Evolutionary conservation across 768 basidiomycete species (phyloP).

Genomic region (Leucogyrophana mollusca): DNA sequence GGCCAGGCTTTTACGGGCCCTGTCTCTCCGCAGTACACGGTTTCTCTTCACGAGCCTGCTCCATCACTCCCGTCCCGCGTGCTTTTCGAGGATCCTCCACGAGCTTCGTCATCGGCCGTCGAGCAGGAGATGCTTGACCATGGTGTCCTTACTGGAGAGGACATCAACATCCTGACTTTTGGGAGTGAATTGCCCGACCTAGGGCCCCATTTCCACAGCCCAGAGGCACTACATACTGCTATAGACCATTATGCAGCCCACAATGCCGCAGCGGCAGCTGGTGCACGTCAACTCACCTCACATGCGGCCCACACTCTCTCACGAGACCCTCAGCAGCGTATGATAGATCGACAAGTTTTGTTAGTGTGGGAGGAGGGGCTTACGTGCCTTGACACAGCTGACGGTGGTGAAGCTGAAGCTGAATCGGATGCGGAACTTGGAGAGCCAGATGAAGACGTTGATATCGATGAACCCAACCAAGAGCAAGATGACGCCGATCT

Average conservation of each 20-base stretch:
- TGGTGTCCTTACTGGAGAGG: not conserved
- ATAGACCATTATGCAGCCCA: slow-evolving; percentile 3
- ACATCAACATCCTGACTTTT: slow-evolving; percentile 1
- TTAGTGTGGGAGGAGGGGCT: too few species aligned
- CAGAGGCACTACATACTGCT: not conserved
- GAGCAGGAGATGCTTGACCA: slow-evolving; percentile 9
- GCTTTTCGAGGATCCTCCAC: not conserved
- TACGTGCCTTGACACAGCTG: too few species aligned
- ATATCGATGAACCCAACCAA: slow-evolving; percentile 7
- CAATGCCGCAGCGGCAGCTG: not conserved
- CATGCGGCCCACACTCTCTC: not conserved
- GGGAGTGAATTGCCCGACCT: slow-evolving; percentile 5
- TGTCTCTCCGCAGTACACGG: too few species aligned
- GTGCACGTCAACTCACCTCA: not conserved
- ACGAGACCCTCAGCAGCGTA: not conserved
- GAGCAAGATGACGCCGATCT: slow-evolving; percentile 5
- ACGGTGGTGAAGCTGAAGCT: not conserved
- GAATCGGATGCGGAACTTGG: not conserved
- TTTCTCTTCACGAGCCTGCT: not conserved
- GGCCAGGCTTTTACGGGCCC: too few species aligned
- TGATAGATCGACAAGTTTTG: not conserved
- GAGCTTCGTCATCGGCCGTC: not conserved
- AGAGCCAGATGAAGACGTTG: slow-evolving; percentile 4
- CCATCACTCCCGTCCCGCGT: not conserved
- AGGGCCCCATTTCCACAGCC: slow-evolving; percentile 6